These are phyloP conservation scores for Mucor circinelloides DNA, from an alignment of 371 early-diverging fungal species.

Conservation along the genomic window DNA sequence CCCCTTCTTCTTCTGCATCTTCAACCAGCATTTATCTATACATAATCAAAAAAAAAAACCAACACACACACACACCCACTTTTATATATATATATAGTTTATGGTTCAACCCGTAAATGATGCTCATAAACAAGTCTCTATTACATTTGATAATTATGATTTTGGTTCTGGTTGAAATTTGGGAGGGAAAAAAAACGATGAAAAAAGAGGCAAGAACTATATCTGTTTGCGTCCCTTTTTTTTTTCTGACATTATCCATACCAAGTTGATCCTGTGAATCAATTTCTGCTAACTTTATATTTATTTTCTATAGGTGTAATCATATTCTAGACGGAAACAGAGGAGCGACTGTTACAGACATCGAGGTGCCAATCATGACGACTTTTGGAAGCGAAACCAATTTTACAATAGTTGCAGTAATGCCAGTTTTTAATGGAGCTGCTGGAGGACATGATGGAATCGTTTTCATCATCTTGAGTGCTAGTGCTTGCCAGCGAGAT, in stretches of 20 bases:
- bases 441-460: neutral
- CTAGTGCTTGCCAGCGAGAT: neutral
- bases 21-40: constrained; percentile 3
- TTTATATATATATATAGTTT: neutral
- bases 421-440: constrained; percentile 15
- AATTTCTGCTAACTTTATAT: neutral
- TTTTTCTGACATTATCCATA: neutral
- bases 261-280: neutral
- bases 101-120: constrained; percentile 1
- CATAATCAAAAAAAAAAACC: neutral
- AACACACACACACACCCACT: neutral
- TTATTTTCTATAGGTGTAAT: neutral
- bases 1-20: neutral
- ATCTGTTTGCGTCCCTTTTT: neutral
- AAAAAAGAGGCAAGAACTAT: neutral
- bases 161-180: constrained; percentile 2
- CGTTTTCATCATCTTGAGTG: neutral
- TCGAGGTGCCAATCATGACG: constrained; percentile 35
- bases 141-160: neutral
- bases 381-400: constrained; percentile 29
- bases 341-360: constrained; percentile 9
- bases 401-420: constrained; percentile 28
- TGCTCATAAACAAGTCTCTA: neutral
- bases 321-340: neutral
- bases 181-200: neutral